phyloP scores from a whole-genome alignment of 1,139 yeast genomes.

The Blastobotrys persicus region DNA sequence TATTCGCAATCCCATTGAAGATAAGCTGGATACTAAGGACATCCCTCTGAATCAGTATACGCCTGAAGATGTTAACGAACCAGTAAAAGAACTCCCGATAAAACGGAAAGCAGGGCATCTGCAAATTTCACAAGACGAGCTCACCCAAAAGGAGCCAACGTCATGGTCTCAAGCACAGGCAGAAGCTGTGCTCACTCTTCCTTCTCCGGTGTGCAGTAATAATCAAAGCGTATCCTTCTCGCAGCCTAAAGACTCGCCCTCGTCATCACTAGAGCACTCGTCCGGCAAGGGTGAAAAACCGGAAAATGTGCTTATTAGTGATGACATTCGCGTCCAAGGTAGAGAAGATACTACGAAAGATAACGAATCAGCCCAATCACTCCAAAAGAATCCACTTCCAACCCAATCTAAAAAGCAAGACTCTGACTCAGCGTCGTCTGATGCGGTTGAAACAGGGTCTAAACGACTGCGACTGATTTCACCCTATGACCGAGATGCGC shows the following conservation, averaged over 20 bases:
- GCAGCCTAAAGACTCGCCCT: neutral
- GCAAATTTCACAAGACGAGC: no score
- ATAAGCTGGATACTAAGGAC: neutral
- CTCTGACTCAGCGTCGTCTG: no score
- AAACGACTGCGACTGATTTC: no score
- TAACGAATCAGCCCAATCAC: neutral
- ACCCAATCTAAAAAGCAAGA: no score
- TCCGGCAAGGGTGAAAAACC: no score
- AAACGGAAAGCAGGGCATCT: no score
- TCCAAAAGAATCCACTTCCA: no score
- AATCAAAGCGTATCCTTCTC: neutral
- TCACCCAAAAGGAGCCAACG: no score
- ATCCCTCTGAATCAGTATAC: neutral
- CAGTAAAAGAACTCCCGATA: no score
- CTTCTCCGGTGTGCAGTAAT: neutral
- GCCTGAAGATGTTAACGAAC: neutral
- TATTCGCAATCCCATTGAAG: neutral
- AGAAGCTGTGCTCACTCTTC: neutral
- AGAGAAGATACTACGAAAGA: neutral
- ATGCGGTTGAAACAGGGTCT: no score
- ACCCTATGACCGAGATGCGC: no score
- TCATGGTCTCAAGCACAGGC: neutral
- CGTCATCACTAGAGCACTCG: neutral
- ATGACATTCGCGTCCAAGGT: neutral
- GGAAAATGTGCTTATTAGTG: neutral